A percentile compares a stretch with the other conserved stretches of the same genome.
These are phyloP conservation scores for Lizonia empirigonia DNA, from an alignment of 2,329 filamentous ascomycete genomes.

Conservation along the genomic window DNA sequence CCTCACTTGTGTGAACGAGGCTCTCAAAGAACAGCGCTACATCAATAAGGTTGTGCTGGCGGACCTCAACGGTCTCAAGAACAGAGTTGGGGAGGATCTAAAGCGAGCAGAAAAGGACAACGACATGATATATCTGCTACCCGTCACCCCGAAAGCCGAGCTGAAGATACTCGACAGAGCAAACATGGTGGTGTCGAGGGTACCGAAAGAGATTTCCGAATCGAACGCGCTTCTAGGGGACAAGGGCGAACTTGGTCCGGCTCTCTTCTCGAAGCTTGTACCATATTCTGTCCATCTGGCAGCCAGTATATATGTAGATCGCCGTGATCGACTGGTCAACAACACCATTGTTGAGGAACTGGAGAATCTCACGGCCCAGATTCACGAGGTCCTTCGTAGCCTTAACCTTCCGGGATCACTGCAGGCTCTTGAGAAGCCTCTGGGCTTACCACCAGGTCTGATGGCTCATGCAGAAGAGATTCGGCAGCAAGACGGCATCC, in stretches of 20 bases:
- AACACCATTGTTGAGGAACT: conserved; percentile 84
- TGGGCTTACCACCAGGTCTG: conserved; percentile 83
- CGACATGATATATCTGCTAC: conserved; percentile 88
- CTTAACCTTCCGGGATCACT: conserved; percentile 89
- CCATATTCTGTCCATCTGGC: conserved; percentile 96
- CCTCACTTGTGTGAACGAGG: conserved; percentile 80
- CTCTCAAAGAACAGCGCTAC: conserved; percentile 81
- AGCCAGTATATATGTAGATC: conserved; percentile 92
- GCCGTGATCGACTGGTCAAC: conserved; percentile 87
- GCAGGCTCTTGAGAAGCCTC: conserved; percentile 91
- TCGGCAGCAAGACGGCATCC: conserved; percentile 84
- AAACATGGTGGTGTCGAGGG: conserved; percentile 80
- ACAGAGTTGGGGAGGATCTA: conserved; percentile 80
- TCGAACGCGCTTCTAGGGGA: conserved; percentile 82
- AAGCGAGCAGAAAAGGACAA: conserved; percentile 96
- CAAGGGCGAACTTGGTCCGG: conserved; percentile 77
- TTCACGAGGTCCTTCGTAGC: conserved; percentile 79
- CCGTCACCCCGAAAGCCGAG: conserved; percentile 86
- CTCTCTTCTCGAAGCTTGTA: conserved; percentile 87
- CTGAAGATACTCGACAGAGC: conserved; percentile 84
- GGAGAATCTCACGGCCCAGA: conserved; percentile 76
- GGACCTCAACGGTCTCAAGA: conserved; percentile 83
- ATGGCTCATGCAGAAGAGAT: conserved; percentile 93
- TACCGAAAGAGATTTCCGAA: conserved; percentile 81
- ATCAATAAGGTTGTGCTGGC: conserved; percentile 80